These are phyloP conservation scores for Trapa incisa DNA, from an alignment of 345 rosid genomes.

Conservation along the genomic window DNA sequence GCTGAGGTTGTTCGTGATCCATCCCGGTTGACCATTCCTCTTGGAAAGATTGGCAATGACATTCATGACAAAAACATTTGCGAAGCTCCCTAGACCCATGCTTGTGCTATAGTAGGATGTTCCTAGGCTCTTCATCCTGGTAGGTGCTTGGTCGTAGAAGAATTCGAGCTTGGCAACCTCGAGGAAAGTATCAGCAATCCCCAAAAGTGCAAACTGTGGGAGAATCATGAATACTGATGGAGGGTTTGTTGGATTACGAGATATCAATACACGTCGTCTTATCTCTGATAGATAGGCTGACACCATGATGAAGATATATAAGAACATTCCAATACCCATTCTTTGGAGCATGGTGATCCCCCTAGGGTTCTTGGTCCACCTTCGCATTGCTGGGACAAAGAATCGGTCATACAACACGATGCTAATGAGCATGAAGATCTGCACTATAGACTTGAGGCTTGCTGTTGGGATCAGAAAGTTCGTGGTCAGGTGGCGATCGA, in stretches of 20 bases:
- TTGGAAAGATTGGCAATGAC: conserved; percentile 36
- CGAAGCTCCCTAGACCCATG: conserved; percentile 52
- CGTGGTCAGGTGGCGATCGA: conserved; percentile 33
- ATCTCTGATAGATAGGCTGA: conserved; percentile 40
- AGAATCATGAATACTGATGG: conserved; percentile 42
- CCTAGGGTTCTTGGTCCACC: conserved; percentile 50
- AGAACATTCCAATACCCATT: conserved; percentile 55
- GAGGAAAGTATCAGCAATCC: conserved; percentile 52
- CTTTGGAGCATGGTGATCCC: conserved; percentile 70
- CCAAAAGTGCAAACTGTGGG: conserved; percentile 62
- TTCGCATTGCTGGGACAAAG: conserved; percentile 31
- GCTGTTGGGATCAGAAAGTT: conserved; percentile 60
- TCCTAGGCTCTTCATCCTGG: conserved; percentile 74
- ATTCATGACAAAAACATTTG: conserved; percentile 44
- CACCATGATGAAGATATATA: conserved; percentile 40
- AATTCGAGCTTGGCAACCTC: conserved; percentile 73
- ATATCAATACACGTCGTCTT: conserved; percentile 29
- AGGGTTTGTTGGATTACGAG: conserved; percentile 23
- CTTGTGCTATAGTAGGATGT: conserved; percentile 53
- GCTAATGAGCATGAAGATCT: conserved; percentile 47
- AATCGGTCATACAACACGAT: conserved; percentile 44
- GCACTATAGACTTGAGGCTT: conserved; percentile 45
- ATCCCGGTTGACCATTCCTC: conserved; percentile 33
- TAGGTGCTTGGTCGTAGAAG: conserved; percentile 80
- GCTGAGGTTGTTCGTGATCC: conserved; percentile 66